phyloP scores from a whole-genome alignment of 495 filamentous ascomycete species.

The Penicillium egyptiacum region DNA sequence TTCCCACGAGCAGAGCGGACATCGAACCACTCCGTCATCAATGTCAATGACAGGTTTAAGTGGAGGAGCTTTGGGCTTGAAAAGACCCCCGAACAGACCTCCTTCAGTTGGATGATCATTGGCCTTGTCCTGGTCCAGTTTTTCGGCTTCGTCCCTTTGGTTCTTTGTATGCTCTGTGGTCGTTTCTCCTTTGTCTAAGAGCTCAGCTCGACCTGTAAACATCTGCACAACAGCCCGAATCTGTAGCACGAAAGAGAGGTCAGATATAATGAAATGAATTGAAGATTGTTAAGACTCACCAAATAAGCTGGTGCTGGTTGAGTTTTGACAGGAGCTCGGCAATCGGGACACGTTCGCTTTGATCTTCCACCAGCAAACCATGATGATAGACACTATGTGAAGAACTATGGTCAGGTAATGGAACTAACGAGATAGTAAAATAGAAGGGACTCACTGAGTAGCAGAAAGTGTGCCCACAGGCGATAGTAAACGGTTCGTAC shows the following conservation, averaged over 20 bases:
- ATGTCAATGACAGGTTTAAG: slow-evolving; percentile 52
- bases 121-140: slow-evolving; percentile 56
- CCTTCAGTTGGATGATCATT: slow-evolving; percentile 50
- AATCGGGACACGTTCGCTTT: slow-evolving; percentile 73
- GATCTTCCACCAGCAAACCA: slow-evolving; percentile 62
- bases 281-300: slow-evolving; percentile 37
- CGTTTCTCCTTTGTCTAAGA: slow-evolving; percentile 62
- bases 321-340: slow-evolving; percentile 57
- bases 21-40: slow-evolving; percentile 63
- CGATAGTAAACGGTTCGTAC: slow-evolving; percentile 70
- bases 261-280: background rate
- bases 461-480: slow-evolving; percentile 75
- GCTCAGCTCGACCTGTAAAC: slow-evolving; percentile 62
- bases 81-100: slow-evolving; percentile 66
- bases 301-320: slow-evolving; percentile 71
- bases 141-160: slow-evolving; percentile 61
- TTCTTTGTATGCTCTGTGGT: slow-evolving; percentile 58
- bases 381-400: slow-evolving; percentile 57
- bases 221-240: slow-evolving; percentile 66
- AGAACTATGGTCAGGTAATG: slow-evolving; percentile 15
- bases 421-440: background rate
- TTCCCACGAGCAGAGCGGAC: slow-evolving; percentile 66
- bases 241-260: slow-evolving; percentile 37
- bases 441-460: slow-evolving; percentile 54
- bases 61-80: slow-evolving; percentile 39